A percentile compares a stretch with the other conserved stretches of the same genome.
Conservation (phyloP, 495 filamentous ascomycete genomes). For the Gamarada debralockiae region DNA sequence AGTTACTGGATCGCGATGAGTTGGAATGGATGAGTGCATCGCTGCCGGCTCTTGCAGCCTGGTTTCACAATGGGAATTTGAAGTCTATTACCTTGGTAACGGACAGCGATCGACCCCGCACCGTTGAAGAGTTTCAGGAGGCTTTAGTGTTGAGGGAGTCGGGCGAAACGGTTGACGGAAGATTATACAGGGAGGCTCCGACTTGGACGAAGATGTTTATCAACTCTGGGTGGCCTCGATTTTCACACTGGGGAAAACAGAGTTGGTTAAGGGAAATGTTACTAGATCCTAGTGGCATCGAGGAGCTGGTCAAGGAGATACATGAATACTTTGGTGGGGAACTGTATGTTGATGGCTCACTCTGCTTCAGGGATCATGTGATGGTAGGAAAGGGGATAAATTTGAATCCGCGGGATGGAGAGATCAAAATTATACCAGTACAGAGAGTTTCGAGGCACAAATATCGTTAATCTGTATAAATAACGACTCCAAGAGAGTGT, state of each 20-base stretch:
- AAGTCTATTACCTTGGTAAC: constrained; percentile 16
- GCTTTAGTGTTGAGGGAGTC: constrained; percentile 9
- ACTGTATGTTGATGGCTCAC: constrained; percentile 14
- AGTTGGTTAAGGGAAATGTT: constrained; percentile 23
- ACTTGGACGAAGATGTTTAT: constrained; percentile 6
- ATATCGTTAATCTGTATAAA: not conserved
- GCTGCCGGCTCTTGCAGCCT: constrained; percentile 8
- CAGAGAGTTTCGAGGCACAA: not conserved
- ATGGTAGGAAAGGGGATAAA: not conserved
- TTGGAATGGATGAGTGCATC: constrained; percentile 21
- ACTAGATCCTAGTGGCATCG: constrained; percentile 19
- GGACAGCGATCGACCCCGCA: constrained; percentile 13
- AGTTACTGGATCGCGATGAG: constrained; percentile 24
- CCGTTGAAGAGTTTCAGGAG: constrained; percentile 20
- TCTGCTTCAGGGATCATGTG: constrained; percentile 8
- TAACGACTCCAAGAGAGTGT: not conserved
- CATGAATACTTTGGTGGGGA: constrained; percentile 18
- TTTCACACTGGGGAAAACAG: constrained; percentile 25
- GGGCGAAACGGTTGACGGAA: constrained; percentile 19
- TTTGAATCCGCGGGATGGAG: constrained; percentile 21
- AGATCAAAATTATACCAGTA: constrained; percentile 10
- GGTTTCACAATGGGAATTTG: constrained; percentile 7
- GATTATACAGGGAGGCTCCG: constrained; percentile 10
- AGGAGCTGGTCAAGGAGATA: constrained; percentile 13
- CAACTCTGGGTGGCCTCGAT: constrained; percentile 22